Evolutionary conservation across 208 protist genomes (phyloP).

Genomic region (Herpetomonas samuelpessoai): DNA sequence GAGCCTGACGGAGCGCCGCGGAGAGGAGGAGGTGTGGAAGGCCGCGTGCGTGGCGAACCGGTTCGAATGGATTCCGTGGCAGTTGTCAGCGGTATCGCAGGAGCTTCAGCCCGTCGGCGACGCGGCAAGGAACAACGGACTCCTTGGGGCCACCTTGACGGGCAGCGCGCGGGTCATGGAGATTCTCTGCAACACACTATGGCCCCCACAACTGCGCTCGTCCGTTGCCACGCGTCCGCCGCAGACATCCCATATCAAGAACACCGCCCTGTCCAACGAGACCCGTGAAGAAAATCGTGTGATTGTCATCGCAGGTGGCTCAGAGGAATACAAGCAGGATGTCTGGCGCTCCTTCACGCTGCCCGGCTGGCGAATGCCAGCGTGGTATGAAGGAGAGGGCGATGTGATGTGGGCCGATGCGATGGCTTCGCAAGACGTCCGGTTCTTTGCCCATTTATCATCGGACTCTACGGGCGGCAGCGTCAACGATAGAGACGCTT

Average conservation of each 20-base stretch:
- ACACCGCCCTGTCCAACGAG: neutral
- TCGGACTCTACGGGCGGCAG: neutral
- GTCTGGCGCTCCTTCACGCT: neutral
- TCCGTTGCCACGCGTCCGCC: neutral
- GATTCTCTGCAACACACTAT: conserved; percentile 58
- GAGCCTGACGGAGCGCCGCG: neutral
- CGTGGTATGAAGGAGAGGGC: neutral
- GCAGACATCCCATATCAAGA: too few relatives aligned
- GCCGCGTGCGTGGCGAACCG: conserved; percentile 27
- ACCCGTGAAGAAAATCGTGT: too few relatives aligned
- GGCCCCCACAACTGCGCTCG: conserved; percentile 26
- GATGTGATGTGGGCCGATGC: neutral
- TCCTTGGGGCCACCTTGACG: conserved; percentile 35
- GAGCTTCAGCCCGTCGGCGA: too few relatives aligned
- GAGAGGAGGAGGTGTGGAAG: conserved; percentile 10
- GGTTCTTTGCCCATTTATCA: neutral
- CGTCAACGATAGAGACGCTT: too few relatives aligned
- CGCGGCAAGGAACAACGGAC: conserved; percentile 17
- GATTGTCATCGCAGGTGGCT: too few relatives aligned
- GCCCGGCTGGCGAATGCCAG: neutral
- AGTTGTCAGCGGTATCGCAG: neutral
- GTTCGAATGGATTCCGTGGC: conserved; percentile 27
- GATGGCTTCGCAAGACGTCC: neutral
- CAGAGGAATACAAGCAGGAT: too few relatives aligned
- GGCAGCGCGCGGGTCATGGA: conserved; percentile 47